Percentiles rank a stretch among this genome's conserved stretches.
Evolutionary conservation across 179 eudicot species (phyloP).

Genomic region (Sideroxylon spinosum): DNA sequence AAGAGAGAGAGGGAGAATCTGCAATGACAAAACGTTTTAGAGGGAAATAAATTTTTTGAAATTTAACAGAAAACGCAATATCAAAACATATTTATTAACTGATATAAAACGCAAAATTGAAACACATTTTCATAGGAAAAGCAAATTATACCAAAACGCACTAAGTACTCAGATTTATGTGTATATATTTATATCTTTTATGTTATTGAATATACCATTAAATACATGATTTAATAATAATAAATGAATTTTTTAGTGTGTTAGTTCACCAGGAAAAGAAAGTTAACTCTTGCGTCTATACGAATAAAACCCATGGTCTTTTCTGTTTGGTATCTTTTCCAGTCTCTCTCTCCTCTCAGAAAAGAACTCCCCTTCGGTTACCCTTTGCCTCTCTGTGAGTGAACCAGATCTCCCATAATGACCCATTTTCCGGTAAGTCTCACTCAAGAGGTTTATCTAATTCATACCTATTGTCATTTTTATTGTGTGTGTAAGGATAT

Average conservation of each 20-base stretch:
- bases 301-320: background rate
- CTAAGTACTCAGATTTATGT: no score
- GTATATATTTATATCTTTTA: background rate
- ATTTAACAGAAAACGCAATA: no score
- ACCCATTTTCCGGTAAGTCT: slow-evolving; percentile 38
- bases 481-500: background rate
- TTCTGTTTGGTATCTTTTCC: background rate
- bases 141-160: no score
- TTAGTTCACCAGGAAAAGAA: slow-evolving; percentile 12
- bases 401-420: slow-evolving; percentile 50
- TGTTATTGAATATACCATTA: background rate
- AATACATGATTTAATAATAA: background rate
- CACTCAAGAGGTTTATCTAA: background rate
- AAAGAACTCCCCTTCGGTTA: background rate
- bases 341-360: slow-evolving; percentile 17
- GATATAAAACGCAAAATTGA: no score
- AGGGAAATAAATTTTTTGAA: no score
- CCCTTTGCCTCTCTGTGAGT: slow-evolving; percentile 19
- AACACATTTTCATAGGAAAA: no score
- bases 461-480: background rate
- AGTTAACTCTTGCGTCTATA: background rate
- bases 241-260: background rate
- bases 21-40: no score
- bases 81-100: no score
- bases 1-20: no score